phyloP scores from a whole-genome alignment of 169 alveolate species.

The Eimeria tenella region DNA sequence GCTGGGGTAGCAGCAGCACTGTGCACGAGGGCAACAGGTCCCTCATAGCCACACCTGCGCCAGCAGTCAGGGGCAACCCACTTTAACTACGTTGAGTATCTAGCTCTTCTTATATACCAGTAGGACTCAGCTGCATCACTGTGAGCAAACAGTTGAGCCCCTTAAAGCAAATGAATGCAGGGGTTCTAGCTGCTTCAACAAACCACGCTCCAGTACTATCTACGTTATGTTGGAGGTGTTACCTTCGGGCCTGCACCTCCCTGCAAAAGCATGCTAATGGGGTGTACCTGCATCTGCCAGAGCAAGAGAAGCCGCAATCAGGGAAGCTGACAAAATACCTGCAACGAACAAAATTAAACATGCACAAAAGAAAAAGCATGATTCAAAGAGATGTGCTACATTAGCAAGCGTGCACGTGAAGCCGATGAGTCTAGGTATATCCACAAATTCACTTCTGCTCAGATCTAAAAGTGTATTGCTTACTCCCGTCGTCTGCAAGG shows the following conservation, averaged over 20 bases:
- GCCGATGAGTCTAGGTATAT: too few relatives aligned
- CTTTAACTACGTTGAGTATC: too few relatives aligned
- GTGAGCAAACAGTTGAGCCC: too few relatives aligned
- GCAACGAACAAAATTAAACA: neutral
- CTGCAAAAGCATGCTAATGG: too few relatives aligned
- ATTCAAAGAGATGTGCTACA: neutral
- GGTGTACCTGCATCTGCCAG: slow-evolving; percentile 9
- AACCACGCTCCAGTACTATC: too few relatives aligned
- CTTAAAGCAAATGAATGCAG: too few relatives aligned
- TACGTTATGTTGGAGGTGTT: too few relatives aligned
- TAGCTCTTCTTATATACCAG: too few relatives aligned
- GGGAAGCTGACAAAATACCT: slow-evolving; percentile 15
- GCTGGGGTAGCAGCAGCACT: slow-evolving; percentile 25
- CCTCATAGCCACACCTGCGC: slow-evolving; percentile 16
- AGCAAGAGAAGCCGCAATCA: slow-evolving; percentile 4
- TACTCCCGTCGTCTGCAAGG: slow-evolving; percentile 35
- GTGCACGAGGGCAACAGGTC: slow-evolving; percentile 28
- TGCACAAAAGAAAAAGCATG: neutral
- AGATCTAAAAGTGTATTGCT: neutral
- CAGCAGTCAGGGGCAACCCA: neutral
- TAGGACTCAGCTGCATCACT: too few relatives aligned
- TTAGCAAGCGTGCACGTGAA: neutral
- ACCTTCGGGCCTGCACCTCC: too few relatives aligned
- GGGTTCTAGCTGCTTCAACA: too few relatives aligned
- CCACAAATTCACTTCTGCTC: too few relatives aligned